Evolutionary conservation across 2,329 filamentous ascomycete species (phyloP).

Genomic region (Claviceps sp.): DNA sequence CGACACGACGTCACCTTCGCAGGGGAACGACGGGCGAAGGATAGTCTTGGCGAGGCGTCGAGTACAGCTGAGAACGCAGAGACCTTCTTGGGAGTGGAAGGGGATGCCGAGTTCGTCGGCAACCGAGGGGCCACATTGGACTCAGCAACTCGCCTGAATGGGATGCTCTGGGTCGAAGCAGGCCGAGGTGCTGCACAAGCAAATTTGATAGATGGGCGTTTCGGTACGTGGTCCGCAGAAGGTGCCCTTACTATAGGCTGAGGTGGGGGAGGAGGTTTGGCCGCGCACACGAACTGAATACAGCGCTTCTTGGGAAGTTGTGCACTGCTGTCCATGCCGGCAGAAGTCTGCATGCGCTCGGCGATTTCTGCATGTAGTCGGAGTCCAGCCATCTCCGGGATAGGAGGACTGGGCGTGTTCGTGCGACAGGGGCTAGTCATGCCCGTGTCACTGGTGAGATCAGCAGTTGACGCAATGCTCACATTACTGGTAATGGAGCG

Average conservation of each 20-base stretch:
- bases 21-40: constrained; percentile 8
- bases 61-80: constrained; percentile 12
- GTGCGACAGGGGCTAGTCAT: constrained; percentile 81
- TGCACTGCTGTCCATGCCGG: constrained; percentile 18
- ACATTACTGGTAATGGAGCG: constrained; percentile 66
- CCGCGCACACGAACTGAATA: constrained; percentile 82
- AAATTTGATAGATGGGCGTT: constrained; percentile 60
- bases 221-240: constrained; percentile 26
- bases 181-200: constrained; percentile 46
- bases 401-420: constrained; percentile 79
- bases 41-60: constrained; percentile 12
- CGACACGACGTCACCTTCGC: constrained; percentile 14
- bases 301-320: constrained; percentile 60
- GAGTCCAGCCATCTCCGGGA: constrained; percentile 41
- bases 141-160: constrained; percentile 15
- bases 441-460: constrained; percentile 89
- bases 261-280: constrained; percentile 37
- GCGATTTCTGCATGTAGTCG: constrained; percentile 22
- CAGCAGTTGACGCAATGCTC: constrained; percentile 72
- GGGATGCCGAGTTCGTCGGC: constrained; percentile 12
- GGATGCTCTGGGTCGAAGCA: constrained; percentile 25
- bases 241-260: constrained; percentile 20
- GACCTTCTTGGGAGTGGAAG: constrained; percentile 19
- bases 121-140: constrained; percentile 4
- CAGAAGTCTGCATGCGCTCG: constrained; percentile 14